Base-by-base conservation (phyloP, 164 flowering plant species). In the Malania oleifera region DNA sequence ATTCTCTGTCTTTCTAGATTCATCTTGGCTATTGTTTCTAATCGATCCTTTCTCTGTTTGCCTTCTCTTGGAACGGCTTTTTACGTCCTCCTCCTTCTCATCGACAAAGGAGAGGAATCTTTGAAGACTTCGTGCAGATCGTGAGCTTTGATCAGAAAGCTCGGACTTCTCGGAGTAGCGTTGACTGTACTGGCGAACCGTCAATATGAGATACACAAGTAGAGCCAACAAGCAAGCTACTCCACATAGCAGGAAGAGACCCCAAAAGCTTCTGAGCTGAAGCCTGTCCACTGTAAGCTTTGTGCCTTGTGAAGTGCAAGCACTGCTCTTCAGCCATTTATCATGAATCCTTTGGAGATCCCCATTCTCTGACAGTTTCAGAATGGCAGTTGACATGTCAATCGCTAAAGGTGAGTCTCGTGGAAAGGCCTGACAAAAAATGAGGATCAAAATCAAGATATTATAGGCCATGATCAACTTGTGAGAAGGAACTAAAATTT, bases 321-420 rank as follows among this genome's bases (percentile, higher is more conserved):
- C 73, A 38, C 74, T 77, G 28, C 71, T 64, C 60, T 56, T 60
- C 17, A 84, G 73, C 90, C 90, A 84, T 59, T 84, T 84, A 67
- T 80, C 82, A 52, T 80, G 87, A 20, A 84, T 84, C 56, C 87
- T 59, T 39, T 84, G 85, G 0, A 84, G 73, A 9, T 82, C 83
- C 10, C 85, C 87, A 40, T 62, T 77, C 51, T 84, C 91, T 1
- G 87, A 78, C 13, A 84, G 70, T 27, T 69, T 71, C 53, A 82
- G 52, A 51, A 84, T 77, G 1, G 87, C 87, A 14, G 85, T 84
- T 11, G 91, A 82, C 58, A 84, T 40, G 69, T 84, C 91, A 11
- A 79, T 67, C 26, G 85, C 80, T 24, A 84, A 62, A 1, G 80
- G 84, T 14, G 87, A 82, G 61, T 80, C 84, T 25, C 80, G 59